These are phyloP conservation scores for Melanogaster broomeanus DNA, from an alignment of 768 basidiomycete genomes.

Conservation along the genomic window DNA sequence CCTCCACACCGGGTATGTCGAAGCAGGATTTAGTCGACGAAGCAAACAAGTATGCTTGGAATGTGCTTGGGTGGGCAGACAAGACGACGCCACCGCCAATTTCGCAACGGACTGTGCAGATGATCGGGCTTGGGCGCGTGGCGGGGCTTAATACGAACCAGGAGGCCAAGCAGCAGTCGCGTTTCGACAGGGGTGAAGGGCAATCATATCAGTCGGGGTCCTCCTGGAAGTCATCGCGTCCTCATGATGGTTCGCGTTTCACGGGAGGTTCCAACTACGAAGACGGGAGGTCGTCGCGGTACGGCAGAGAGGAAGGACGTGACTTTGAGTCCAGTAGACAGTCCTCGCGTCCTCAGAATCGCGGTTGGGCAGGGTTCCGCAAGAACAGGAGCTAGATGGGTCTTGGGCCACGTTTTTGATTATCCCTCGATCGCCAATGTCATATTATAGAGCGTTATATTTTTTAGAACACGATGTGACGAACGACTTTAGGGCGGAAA, in stretches of 20 bases:
- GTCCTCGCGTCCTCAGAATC: not conserved
- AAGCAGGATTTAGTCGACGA: constrained; percentile 40
- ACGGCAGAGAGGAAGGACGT: no score
- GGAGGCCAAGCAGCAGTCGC: not conserved
- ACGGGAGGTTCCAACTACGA: no score
- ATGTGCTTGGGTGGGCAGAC: constrained; percentile 40
- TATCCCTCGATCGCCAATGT: no score
- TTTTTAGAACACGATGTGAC: no score
- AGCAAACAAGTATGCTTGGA: constrained; percentile 38
- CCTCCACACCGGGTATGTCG: constrained; percentile 38
- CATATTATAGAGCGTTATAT: not conserved
- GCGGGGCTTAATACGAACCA: constrained; percentile 23
- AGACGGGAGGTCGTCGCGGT: no score
- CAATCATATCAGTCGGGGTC: no score
- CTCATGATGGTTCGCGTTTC: no score
- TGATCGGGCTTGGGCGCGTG: constrained; percentile 49
- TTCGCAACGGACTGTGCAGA: constrained; percentile 46
- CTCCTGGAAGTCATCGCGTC: not conserved
- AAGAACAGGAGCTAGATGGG: no score
- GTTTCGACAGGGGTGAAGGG: not conserved
- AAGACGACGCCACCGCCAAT: constrained; percentile 38
- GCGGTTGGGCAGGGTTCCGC: no score
- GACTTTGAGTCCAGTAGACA: no score
- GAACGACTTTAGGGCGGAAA: no score
- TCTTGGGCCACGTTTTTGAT: no score